These are phyloP conservation scores for Rasamsonia emersonii DNA, from an alignment of 2,329 filamentous ascomycete genomes.

Conservation along the genomic window DNA sequence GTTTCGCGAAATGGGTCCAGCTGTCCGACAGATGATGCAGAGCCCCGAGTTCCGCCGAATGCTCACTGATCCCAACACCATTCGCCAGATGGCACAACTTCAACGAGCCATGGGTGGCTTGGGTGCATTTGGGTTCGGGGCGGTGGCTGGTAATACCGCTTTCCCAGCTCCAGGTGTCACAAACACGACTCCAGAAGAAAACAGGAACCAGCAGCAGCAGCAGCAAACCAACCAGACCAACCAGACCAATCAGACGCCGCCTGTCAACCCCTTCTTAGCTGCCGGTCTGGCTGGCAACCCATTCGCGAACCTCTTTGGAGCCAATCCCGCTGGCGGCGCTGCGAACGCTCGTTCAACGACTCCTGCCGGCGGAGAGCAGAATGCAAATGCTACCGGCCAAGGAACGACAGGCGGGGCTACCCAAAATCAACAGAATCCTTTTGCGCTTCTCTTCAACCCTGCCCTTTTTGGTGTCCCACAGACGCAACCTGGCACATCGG, in stretches of 20 bases:
- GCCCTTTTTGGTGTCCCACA: constrained; percentile 27
- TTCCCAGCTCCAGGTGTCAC: constrained; percentile 91
- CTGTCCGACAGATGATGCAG: constrained; percentile 74
- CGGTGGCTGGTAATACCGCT: constrained; percentile 41
- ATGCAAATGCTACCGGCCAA: constrained; percentile 19
- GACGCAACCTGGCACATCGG: constrained; percentile 16
- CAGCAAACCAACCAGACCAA: constrained; percentile 25
- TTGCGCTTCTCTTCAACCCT: constrained; percentile 55
- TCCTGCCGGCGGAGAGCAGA: constrained; percentile 15
- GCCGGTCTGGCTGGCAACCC: constrained; percentile 41
- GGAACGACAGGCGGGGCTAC: constrained; percentile 23
- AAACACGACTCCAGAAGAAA: constrained; percentile 64
- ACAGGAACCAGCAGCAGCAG: constrained; percentile 27
- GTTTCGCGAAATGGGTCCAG: constrained; percentile 60
- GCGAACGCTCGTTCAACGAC: constrained; percentile 20
- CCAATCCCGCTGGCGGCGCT: constrained; percentile 19
- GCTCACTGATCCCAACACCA: constrained; percentile 82
- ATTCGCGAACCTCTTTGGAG: constrained; percentile 52
- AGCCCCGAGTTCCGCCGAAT: constrained; percentile 83
- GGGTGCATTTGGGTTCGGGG: constrained; percentile 39
- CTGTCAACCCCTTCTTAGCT: constrained; percentile 28
- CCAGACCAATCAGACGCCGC: constrained; percentile 35
- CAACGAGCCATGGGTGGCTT: constrained; percentile 55
- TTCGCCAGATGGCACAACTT: constrained; percentile 76
- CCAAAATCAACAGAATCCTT: constrained; percentile 51